A percentile compares a stretch with the other conserved stretches of the same genome.
phyloP scores from a whole-genome alignment of 2,329 filamentous ascomycete species.

The Bipolaris victoriae region DNA sequence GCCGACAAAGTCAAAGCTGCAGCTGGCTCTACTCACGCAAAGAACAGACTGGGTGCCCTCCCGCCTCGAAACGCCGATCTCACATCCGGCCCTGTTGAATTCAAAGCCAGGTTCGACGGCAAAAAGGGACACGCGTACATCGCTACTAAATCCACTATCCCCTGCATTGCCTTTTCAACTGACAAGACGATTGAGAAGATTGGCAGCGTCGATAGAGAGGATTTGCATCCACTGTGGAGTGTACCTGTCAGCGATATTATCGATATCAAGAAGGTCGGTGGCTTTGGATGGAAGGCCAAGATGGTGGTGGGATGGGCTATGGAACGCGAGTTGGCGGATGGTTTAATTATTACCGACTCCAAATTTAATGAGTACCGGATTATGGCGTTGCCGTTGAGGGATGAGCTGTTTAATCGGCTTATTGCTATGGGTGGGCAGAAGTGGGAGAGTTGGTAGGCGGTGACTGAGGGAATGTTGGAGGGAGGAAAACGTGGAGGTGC shows the following conservation, averaged over 20 bases:
- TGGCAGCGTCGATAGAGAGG: constrained; percentile 56
- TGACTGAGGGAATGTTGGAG: not conserved
- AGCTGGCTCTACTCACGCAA: constrained; percentile 65
- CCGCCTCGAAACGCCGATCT: constrained; percentile 54
- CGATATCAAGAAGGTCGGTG: constrained; percentile 80
- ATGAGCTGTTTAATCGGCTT: constrained; percentile 82
- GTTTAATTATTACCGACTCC: constrained; percentile 69
- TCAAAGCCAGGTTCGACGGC: constrained; percentile 73
- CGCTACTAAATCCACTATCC: constrained; percentile 68
- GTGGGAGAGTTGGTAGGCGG: constrained; percentile 74
- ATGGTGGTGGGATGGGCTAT: constrained; percentile 81
- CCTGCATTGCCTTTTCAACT: constrained; percentile 70
- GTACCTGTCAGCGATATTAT: constrained; percentile 72
- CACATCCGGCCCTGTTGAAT: constrained; percentile 73
- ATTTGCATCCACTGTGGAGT: constrained; percentile 68
- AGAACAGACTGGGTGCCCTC: constrained; percentile 74
- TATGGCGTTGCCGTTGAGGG: constrained; percentile 73
- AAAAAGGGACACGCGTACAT: constrained; percentile 76
- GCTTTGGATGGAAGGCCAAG: constrained; percentile 84
- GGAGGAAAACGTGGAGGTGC: not conserved
- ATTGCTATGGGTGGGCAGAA: constrained; percentile 79
- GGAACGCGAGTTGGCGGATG: constrained; percentile 75
- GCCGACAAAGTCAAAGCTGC: constrained; percentile 75
- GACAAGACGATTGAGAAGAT: constrained; percentile 57
- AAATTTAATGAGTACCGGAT: constrained; percentile 64